phyloP scores from a whole-genome alignment of 768 basidiomycete genomes.

The Lactarius tabidus region DNA sequence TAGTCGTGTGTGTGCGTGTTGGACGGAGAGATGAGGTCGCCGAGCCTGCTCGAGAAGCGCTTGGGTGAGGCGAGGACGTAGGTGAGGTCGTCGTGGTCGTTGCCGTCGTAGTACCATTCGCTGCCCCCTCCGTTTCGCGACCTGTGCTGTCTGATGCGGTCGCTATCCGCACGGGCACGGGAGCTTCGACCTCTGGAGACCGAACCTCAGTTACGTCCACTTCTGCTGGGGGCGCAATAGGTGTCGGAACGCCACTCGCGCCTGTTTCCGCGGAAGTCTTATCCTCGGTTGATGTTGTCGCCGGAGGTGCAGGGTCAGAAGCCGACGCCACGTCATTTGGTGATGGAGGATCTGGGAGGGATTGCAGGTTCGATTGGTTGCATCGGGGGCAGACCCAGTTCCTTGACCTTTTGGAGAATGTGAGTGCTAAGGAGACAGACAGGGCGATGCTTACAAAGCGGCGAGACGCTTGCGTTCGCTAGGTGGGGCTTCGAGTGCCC shows the following conservation, averaged over 20 bases:
- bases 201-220: neutral
- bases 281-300: neutral
- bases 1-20: neutral
- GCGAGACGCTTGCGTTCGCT: constrained; percentile 77
- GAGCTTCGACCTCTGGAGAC: neutral
- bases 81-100: neutral
- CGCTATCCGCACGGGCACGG: neutral
- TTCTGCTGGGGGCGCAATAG: constrained; percentile 3
- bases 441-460: constrained; percentile 49
- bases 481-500: constrained; percentile 77
- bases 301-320: neutral
- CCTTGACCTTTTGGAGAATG: constrained; percentile 53
- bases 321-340: neutral
- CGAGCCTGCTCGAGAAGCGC: neutral
- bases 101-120: neutral
- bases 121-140: neutral
- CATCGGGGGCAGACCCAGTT: constrained; percentile 80
- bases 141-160: neutral
- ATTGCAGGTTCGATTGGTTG: constrained; percentile 57
- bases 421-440: neutral
- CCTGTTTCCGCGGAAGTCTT: constrained; percentile 1
- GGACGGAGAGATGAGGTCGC: neutral
- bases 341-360: constrained; percentile 61
- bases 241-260: neutral
- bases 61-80: neutral